Base-by-base conservation (phyloP, 2,329 filamentous ascomycete genomes). In the Cordyceps cicadae region DNA sequence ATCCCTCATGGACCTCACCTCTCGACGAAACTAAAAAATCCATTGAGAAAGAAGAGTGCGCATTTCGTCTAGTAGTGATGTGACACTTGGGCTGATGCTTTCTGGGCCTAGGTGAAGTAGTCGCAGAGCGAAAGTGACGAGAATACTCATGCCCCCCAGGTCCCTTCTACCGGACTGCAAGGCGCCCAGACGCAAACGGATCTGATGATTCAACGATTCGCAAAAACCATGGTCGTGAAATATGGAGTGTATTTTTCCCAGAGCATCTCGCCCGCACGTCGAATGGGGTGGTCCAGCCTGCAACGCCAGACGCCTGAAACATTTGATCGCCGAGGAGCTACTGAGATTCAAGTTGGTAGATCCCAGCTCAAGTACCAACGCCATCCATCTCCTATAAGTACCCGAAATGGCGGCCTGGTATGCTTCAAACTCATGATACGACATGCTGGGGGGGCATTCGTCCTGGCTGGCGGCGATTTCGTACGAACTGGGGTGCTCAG, bases 201-300 rank as follows among this genome's bases (percentile, higher is more conserved):
- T 66, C 41, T 83, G 77, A 0, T 78, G 69, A 0, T 79, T 50
- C 0, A 89, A 68, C 6, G 70, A 24, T 6, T 32, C 4, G 5
- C 55, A 52, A 19, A 59, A 59, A 1, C 9, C 24, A 7, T 3
- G 3, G 21, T 59, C 48, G 2, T 21, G 21, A 12, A 59, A 59
- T 3, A 52, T 3, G 9, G 55, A 51, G 3, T 59, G 55, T 15
- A 52, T 11, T 12, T 59, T 45, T 14, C 55, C 55, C 5, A 50
- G 37, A 3, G 37, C 72, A 0, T 63, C 14, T 45, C 82, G 83
- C 8, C 0, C 63, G 3, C n/a, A n/a, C n/a, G n/a, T n/a, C n/a
- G n/a, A n/a, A n/a, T n/a, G n/a, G n/a, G n/a, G n/a, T n/a, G n/a
- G 84, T 0, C 87, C 87, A 1, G 75, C 77, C 63, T 89, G 81